Evolutionary conservation across 1,139 yeast species (phyloP), one percentile per base, ranked within the genome.

Genomic region (Candida sanyaensis): DNA sequence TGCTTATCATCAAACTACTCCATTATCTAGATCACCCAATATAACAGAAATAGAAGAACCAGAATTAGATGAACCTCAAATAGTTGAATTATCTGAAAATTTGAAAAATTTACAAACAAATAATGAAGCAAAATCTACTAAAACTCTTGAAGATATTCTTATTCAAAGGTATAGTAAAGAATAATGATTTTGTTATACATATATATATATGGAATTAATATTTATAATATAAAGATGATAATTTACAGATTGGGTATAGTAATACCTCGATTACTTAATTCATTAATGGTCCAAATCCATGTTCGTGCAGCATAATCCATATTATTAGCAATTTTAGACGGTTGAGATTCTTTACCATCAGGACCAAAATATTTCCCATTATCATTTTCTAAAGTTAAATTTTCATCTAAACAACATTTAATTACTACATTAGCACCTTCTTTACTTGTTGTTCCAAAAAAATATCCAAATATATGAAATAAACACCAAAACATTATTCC

Each of bases 281-380:
- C 79, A 44, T 74, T 77, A 5, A 83, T 77, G 0, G 96, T 86
- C 96, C 96, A 88, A n/a, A 83, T 81, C 93, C 96, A 89, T 13
- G 89, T 84, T 44, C 83, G 69, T 8, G 86, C 84, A 1, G 89
- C 88, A 57, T 78, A 80, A 50, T 80, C 83, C 66, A 78, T 66
- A 59, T 84, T 79, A 27, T 69, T 65, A 1, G 93, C 90, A 4
- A 85, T 73, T 27, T 66, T 62, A 37, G 90, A 81, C 3, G 92
- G 84, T 21, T 64, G 63, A 1, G 78, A 62, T 53, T 78, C 80
- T 5, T 65, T 65, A 1, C 91, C 93, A 39, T 78, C 82, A 1
- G 88, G 77, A 12, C 81, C 80, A 55, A 75, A 83, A 61, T 83
- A 86, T 55, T 82, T 81, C 2, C 96, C 96, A 57, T 81, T 85